Percentiles rank a stretch among this genome's conserved stretches.
Evolutionary conservation across 139 green algal genomes (phyloP).

Genomic region (Diplosphaera chodatii): DNA sequence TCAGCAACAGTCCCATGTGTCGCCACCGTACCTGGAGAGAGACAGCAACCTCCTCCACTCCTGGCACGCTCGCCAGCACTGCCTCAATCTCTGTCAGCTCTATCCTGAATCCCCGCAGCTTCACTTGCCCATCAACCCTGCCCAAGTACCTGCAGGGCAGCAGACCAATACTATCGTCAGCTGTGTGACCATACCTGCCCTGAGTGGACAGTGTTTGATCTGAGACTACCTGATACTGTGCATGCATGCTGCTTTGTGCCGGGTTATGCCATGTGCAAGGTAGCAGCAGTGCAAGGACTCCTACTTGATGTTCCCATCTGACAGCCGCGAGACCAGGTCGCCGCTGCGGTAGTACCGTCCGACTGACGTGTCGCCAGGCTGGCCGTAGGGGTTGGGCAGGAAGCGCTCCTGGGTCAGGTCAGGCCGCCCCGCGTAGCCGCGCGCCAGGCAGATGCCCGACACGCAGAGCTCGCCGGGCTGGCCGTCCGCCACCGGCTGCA

Average conservation of each 20-base stretch:
- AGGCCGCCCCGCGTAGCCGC: conserved; percentile 25
- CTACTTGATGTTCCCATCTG: conserved; percentile 20
- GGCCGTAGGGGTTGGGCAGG: conserved; percentile 34
- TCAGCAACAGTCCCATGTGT: too few species aligned
- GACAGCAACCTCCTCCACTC: too few species aligned
- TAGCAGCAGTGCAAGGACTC: too few species aligned
- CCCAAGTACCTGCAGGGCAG: conserved; percentile 16
- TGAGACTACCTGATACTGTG: too few species aligned
- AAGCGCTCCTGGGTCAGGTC: conserved; percentile 39
- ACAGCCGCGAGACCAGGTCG: conserved; percentile 30
- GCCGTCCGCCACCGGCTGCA: conserved; percentile 19
- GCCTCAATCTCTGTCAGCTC: conserved; percentile 43
- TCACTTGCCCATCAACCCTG: conserved; percentile 36
- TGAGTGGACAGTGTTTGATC: too few species aligned
- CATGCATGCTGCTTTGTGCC: too few species aligned
- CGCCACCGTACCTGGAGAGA: too few species aligned
- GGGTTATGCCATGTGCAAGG: too few species aligned
- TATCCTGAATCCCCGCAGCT: conserved; percentile 40
- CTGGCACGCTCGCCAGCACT: background rate
- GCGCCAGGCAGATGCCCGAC: conserved; percentile 25
- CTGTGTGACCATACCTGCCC: too few species aligned
- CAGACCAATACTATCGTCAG: too few species aligned
- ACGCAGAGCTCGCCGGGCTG: conserved; percentile 44
- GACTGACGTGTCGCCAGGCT: background rate
- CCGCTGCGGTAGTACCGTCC: too few species aligned